Evolutionary conservation across 2,329 filamentous ascomycete species (phyloP).

Genomic region (Ceratocystis ficicola): DNA sequence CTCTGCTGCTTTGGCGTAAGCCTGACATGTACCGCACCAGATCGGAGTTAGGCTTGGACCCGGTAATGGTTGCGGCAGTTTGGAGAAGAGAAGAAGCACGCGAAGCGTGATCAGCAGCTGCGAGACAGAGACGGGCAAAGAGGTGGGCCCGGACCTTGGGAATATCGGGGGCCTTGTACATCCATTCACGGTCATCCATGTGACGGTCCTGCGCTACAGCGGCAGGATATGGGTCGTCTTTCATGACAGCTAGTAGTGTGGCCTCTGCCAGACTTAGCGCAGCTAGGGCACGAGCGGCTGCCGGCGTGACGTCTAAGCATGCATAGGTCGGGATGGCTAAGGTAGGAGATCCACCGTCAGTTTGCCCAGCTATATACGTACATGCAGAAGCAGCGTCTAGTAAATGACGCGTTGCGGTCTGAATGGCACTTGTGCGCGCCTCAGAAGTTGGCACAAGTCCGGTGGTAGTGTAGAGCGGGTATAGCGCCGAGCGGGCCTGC

Average conservation of each 20-base stretch:
- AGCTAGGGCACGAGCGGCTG: slow-evolving; percentile 44
- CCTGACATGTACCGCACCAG: slow-evolving; percentile 65
- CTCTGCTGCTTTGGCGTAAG: slow-evolving; percentile 60
- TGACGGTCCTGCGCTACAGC: slow-evolving; percentile 72
- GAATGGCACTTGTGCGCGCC: slow-evolving; percentile 57
- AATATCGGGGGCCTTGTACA: slow-evolving; percentile 81
- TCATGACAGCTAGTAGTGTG: slow-evolving; percentile 76
- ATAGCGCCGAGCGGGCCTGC: slow-evolving; percentile 58
- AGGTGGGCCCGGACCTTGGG: slow-evolving; percentile 80
- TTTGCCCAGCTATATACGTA: slow-evolving; percentile 51
- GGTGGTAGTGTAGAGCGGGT: slow-evolving; percentile 57
- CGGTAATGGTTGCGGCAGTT: slow-evolving; percentile 27
- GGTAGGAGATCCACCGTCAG: slow-evolving; percentile 29
- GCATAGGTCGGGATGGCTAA: slow-evolving; percentile 30
- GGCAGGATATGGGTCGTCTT: slow-evolving; percentile 86
- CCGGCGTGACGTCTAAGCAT: slow-evolving; percentile 42
- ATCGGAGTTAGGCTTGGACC: slow-evolving; percentile 46
- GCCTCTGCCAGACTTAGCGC: slow-evolving; percentile 72
- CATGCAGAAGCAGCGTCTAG: slow-evolving; percentile 70
- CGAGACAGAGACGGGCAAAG: slow-evolving; percentile 76
- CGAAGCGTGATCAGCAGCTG: slow-evolving; percentile 75
- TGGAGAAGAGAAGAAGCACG: slow-evolving; percentile 49
- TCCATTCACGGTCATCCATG: slow-evolving; percentile 81
- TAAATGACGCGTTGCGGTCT: slow-evolving; percentile 62
- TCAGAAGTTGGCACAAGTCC: slow-evolving; percentile 49